Conservation (phyloP, 495 filamentous ascomycete genomes). For the Talaromyces adpressus region DNA sequence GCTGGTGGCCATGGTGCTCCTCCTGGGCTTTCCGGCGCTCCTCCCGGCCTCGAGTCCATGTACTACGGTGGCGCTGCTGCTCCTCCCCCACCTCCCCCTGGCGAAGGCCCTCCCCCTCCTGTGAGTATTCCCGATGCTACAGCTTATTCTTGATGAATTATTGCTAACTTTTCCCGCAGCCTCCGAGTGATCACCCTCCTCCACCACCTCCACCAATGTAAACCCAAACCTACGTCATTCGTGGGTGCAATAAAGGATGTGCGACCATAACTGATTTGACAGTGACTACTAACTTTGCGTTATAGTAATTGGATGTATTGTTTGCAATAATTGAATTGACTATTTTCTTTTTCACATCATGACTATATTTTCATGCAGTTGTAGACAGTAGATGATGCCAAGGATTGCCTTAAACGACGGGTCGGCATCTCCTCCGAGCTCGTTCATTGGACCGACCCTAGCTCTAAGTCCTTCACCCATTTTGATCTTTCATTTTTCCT, state of each 20-base stretch:
- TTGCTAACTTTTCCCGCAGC: slow-evolving; percentile 22
- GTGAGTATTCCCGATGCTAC: slow-evolving; percentile 23
- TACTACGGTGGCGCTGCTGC: slow-evolving; percentile 49
- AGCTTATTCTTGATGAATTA: not conserved
- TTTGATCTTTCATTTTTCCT: not conserved
- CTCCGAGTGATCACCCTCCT: slow-evolving; percentile 66
- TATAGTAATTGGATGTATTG: not conserved
- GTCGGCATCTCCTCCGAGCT: not conserved
- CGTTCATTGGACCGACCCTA: not conserved
- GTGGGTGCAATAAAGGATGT: not conserved
- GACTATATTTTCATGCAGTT: not conserved
- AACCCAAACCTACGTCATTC: slow-evolving; percentile 4
- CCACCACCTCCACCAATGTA: slow-evolving; percentile 59
- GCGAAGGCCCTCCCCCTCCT: slow-evolving; percentile 63
- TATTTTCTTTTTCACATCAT: not conserved
- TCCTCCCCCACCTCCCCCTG: slow-evolving; percentile 49
- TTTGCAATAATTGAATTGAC: not conserved
- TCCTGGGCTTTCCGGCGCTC: slow-evolving; percentile 62
- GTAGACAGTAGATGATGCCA: not conserved
- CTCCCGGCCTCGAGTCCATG: slow-evolving; percentile 62
- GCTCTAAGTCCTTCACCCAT: not conserved
- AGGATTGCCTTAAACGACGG: not conserved
- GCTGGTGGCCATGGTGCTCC: slow-evolving; percentile 46
- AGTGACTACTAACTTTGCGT: slow-evolving; percentile 7
- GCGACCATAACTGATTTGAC: not conserved